A percentile compares a stretch with the other conserved stretches of the same genome.
Evolutionary conservation across 2,329 filamentous ascomycete genomes (phyloP).

Genomic region (Fusarium guadeloupense): DNA sequence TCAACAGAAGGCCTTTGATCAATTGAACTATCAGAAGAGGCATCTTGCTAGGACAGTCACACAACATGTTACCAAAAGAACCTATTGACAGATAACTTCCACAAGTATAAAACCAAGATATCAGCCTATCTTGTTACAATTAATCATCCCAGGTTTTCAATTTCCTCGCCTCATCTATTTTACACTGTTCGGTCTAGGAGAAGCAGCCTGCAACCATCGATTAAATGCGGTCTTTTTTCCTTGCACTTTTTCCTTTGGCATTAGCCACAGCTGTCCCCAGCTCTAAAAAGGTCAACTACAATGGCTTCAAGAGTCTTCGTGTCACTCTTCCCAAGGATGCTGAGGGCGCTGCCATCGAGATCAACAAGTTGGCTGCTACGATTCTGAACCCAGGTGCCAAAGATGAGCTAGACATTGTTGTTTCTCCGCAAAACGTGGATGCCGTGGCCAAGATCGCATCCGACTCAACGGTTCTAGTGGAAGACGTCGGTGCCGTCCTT

Average conservation of each 20-base stretch:
- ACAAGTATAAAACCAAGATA: too few relatives aligned
- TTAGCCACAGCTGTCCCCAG: constrained; percentile 18
- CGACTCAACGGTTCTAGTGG: constrained; percentile 22
- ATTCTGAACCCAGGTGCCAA: constrained; percentile 24
- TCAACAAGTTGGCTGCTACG: constrained; percentile 29
- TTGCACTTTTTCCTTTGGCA: constrained; percentile 23
- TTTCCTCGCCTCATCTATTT: background rate
- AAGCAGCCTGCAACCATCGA: too few relatives aligned
- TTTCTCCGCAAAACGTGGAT: constrained; percentile 27
- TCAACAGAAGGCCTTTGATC: constrained; percentile 19
- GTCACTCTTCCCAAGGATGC: constrained; percentile 18
- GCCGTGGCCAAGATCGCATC: constrained; percentile 21
- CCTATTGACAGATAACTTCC: too few relatives aligned
- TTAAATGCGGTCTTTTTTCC: constrained; percentile 14
- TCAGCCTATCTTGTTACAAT: too few relatives aligned
- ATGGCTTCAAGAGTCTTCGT: constrained; percentile 33
- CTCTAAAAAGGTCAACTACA: constrained; percentile 34
- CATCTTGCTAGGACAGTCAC: too few relatives aligned
- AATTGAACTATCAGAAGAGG: background rate
- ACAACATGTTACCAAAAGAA: too few relatives aligned
- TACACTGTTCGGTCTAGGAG: too few relatives aligned
- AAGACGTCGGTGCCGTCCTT: constrained; percentile 29
- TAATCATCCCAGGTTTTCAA: too few relatives aligned
- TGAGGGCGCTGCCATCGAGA: constrained; percentile 6
- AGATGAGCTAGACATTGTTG: constrained; percentile 26